These are phyloP conservation scores for Monosporozyma aerobia DNA, from an alignment of 805 yeast genomes.

Conservation along the genomic window DNA sequence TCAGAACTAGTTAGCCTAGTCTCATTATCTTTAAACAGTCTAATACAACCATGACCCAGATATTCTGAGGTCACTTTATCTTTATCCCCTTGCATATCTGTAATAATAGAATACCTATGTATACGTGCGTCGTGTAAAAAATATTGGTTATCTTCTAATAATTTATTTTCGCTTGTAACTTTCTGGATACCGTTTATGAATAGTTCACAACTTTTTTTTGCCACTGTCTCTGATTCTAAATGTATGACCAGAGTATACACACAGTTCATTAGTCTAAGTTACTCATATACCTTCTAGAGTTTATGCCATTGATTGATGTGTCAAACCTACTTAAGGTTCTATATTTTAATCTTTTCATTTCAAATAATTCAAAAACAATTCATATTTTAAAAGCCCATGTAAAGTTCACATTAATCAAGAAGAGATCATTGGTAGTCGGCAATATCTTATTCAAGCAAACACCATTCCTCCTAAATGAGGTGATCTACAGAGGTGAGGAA, in stretches of 20 bases:
- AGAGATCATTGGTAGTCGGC: too few species aligned
- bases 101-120: not conserved
- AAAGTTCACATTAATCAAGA: too few species aligned
- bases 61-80: conserved; percentile 40
- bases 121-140: not conserved
- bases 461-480: too few species aligned
- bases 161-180: not conserved
- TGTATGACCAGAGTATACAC: conserved; percentile 11
- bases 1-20: conserved; percentile 1
- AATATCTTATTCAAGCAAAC: too few species aligned
- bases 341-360: too few species aligned
- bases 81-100: conserved; percentile 5
- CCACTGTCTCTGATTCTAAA: conserved; percentile 1
- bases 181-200: not conserved
- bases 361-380: too few species aligned
- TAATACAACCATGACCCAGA: conserved; percentile 66
- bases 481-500: too few species aligned
- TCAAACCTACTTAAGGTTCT: not conserved
- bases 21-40: conserved; percentile 44
- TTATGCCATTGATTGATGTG: not conserved
- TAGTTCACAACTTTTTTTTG: not conserved
- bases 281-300: not conserved
- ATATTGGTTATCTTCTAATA: not conserved
- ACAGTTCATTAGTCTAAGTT: not conserved
- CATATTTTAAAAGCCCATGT: too few species aligned